Conservation (phyloP, 257 asterid species). For the Solanum piurae region DNA sequence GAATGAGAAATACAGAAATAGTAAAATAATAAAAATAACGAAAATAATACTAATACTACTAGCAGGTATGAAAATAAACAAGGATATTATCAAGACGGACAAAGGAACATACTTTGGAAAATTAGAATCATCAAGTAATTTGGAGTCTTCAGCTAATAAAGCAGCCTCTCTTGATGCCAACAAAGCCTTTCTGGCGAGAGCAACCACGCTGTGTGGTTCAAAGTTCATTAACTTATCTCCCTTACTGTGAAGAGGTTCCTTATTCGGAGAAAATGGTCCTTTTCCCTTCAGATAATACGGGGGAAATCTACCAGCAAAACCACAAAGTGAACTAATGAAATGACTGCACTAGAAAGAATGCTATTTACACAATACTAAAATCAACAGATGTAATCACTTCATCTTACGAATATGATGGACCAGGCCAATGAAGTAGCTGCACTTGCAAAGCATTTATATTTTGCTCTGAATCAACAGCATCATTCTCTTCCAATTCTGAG, state of each 20-base stretch:
- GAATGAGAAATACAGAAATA: neutral
- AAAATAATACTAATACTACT: neutral
- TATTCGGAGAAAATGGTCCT: neutral
- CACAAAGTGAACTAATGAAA: neutral
- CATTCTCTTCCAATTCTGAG: constrained; percentile 22
- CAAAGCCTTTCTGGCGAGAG: constrained; percentile 69
- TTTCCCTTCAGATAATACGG: constrained; percentile 25
- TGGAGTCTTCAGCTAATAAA: constrained; percentile 35
- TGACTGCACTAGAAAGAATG: neutral
- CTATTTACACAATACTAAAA: neutral
- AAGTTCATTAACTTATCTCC: constrained; percentile 13
- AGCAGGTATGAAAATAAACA: neutral
- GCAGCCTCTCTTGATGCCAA: constrained; percentile 67
- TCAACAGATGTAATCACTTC: neutral
- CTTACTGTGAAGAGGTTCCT: constrained; percentile 17
- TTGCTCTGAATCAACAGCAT: constrained; percentile 22
- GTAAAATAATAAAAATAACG: neutral
- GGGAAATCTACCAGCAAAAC: constrained; percentile 42
- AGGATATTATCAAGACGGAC: neutral
- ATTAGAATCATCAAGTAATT: constrained; percentile 24
- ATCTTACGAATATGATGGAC: constrained; percentile 78
- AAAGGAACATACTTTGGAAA: constrained; percentile 29
- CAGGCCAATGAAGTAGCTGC: constrained; percentile 44
- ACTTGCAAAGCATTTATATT: constrained; percentile 20
- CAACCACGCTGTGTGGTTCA: constrained; percentile 47